Base-by-base conservation (phyloP, 202 grass and related monocot genomes). In the Thinopyrum obtusiflorum region DNA sequence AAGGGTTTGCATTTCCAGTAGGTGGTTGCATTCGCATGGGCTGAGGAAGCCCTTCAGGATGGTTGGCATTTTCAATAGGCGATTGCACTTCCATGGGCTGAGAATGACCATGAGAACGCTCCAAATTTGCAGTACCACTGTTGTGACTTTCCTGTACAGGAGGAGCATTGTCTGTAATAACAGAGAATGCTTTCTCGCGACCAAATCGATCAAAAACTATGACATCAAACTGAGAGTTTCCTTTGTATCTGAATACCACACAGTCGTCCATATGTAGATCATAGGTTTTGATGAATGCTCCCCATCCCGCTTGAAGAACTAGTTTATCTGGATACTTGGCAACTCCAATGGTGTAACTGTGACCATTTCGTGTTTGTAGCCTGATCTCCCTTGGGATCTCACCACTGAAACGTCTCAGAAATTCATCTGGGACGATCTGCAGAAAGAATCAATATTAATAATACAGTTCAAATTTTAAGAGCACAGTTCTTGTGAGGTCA, bases 381-480 rank as follows among this genome's bases (percentile, higher is more conserved):
- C 75, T 70, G 28, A 83, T 67, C 40, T 32, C 76, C 78, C 69
- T 39, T 23, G 44, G 51, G 24, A 90, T 76, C 65, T 82, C 31
- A 11, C 44, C 53, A 64, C 53, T 86, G 49, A 90, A 90, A 36
- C 82, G 55, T 57, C 37, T 76, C 14, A 73, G 26, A 78, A 90
- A 65, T 61, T 86, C 82, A 71, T 59, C 78, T 24, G 88, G 84
- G 7, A 90, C 35, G 20, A 66, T 83, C 88, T 90, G 27, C 47
- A 55, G 47, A 39, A 35, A 76, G 31, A 67, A 42, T 32, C 37
- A 24, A 4, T 9, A 47, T 82, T 36, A 36, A 49, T 35, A 26
- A 73, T n/a, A 40, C 13, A 23, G 49, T 20, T 81, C 11, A 66
- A 82, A 25, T 1, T 49, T 76, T 20, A 74, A 65, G 24, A 82